These are phyloP conservation scores for Phytophthora rubi DNA, from an alignment of 352 stramenopile species.

Conservation along the genomic window DNA sequence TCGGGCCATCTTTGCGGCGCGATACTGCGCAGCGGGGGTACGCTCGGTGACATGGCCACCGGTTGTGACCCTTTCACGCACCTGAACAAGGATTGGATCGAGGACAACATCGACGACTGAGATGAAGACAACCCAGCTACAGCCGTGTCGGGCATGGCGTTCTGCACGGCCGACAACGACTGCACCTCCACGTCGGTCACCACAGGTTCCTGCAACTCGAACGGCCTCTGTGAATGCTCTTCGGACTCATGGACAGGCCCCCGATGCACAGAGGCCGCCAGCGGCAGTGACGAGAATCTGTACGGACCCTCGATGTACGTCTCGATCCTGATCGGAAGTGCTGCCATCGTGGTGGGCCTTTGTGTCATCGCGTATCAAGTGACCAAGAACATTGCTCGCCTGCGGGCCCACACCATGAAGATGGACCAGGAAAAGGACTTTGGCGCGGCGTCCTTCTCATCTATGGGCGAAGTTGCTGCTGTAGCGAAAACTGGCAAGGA, in stretches of 20 bases:
- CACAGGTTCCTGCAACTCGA: conserved; percentile 27
- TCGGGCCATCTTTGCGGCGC: too few species aligned
- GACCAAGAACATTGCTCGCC: conserved; percentile 11
- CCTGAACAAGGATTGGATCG: conserved; percentile 51
- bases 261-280: conserved; percentile 37
- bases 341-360: conserved; percentile 3
- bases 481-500: conserved; percentile 38
- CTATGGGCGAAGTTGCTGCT: conserved; percentile 15
- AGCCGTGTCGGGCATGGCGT: conserved; percentile 43
- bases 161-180: conserved; percentile 45
- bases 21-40: too few species aligned
- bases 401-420: conserved; percentile 3
- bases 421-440: conserved; percentile 19
- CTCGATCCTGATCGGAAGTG: conserved; percentile 12
- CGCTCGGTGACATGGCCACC: conserved; percentile 3
- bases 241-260: conserved; percentile 39
- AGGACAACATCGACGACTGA: conserved; percentile 50
- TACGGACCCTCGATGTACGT: conserved; percentile 26
- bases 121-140: conserved; percentile 42
- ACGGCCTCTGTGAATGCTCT: conserved; percentile 32
- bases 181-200: conserved; percentile 36
- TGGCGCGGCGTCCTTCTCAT: conserved; percentile 22
- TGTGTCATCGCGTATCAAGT: conserved; percentile 16
- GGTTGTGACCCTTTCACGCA: conserved; percentile 29
- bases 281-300: conserved; percentile 8